Base-by-base conservation (phyloP, 495 filamentous ascomycete species). In the Penicillium egyptiacum region DNA sequence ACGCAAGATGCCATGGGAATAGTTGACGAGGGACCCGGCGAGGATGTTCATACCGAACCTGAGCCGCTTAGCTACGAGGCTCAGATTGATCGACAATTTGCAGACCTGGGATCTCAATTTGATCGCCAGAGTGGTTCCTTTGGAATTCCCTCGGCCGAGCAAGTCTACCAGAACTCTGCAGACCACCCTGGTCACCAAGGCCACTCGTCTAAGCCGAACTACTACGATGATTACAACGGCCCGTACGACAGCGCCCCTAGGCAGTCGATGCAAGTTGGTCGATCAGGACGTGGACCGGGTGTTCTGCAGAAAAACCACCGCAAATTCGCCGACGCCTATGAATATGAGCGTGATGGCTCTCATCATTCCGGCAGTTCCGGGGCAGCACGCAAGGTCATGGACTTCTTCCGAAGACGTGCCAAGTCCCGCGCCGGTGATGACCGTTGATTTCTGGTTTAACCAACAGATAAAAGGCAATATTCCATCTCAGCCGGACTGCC, bases 301-400 rank as follows among this genome's bases (percentile, higher is more conserved):
- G 81, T 92, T 14, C 70, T 96, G 33, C 88, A 91, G 62, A 96
- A 96, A 76, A 89, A 86, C 65, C 85, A 89, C 57, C 80, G 87
- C 61, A 91, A 90, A 56, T 96, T 98, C 61, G 85, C 81, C 3
- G 91, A 97, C 61, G 91, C 90, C n/a, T 96, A 92, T 65, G 92
- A 96, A 62, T 83, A 86, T 49, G 85, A 87, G 55, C 79, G 83
- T 48, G 81, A 85, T 54, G 74, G 75, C 37, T 75, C 86, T 8
- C 81, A 86, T 53, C 85, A 91, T 69, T 86, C 84, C 4, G 94
- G 93, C 30, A 94, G 88, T 65, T 89, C 84, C 54, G 90, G 91
- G 33, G 88, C 91, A 16, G 91, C 92, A 17, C 85, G 90, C 61
- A 87, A 89, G 64, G 94, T 98, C 46, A 98, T 98, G 94, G 94